Conservation (phyloP, 139 green algal genomes). For the Chlamydomonas applanata region DNA sequence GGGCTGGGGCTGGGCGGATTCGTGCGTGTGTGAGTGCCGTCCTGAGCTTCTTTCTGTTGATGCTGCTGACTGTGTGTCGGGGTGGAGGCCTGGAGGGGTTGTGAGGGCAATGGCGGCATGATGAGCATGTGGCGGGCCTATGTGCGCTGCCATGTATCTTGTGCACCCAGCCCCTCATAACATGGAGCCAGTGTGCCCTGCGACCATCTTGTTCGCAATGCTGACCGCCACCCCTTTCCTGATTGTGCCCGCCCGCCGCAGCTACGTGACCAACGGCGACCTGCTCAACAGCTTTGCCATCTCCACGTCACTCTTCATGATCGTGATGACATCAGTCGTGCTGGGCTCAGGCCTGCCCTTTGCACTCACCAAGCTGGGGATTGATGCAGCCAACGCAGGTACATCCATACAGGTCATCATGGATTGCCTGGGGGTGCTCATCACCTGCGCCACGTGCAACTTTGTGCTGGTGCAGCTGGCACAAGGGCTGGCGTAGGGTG, state of each 20-base stretch:
- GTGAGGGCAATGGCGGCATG: background rate
- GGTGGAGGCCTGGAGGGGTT: too few relatives aligned
- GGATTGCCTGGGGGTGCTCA: conserved; percentile 80
- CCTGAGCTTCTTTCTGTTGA: too few relatives aligned
- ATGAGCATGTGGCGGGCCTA: too few relatives aligned
- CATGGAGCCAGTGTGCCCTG: too few relatives aligned
- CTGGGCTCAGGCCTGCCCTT: conserved; percentile 84
- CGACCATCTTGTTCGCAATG: too few relatives aligned
- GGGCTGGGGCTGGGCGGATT: conserved; percentile 71
- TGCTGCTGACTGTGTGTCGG: too few relatives aligned
- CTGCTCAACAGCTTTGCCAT: conserved; percentile 71
- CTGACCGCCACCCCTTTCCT: too few relatives aligned
- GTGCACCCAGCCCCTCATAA: too few relatives aligned
- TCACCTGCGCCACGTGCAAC: conserved; percentile 83
- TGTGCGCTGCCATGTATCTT: too few relatives aligned
- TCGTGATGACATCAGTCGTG: conserved; percentile 78
- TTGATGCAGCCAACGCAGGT: conserved; percentile 87
- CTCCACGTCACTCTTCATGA: conserved; percentile 73
- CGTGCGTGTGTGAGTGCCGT: conserved; percentile 58
- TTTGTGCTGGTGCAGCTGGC: conserved; percentile 71
- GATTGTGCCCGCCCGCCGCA: background rate
- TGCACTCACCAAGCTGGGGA: conserved; percentile 53
- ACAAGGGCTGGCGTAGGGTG: background rate
- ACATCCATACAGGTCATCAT: conserved; percentile 83
- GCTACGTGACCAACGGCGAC: conserved; percentile 70